Evolutionary conservation across 352 stramenopile genomes (phyloP).

Genomic region (Phytophthora crassamura): DNA sequence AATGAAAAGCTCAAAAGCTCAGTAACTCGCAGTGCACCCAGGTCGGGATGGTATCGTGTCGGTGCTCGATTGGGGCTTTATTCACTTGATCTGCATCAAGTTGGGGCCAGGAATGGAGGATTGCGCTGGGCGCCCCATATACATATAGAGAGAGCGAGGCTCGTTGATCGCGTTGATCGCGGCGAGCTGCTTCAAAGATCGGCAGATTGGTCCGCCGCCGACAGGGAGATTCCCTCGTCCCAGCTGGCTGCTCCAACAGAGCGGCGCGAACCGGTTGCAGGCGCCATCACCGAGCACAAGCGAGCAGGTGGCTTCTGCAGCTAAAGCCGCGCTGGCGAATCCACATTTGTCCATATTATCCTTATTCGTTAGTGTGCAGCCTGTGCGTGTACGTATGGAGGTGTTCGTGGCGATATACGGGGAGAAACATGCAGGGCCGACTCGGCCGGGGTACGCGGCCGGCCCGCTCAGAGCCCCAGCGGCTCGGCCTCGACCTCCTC

Average conservation of each 20-base stretch:
- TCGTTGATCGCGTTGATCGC: slow-evolving; percentile 11
- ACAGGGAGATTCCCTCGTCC: slow-evolving; percentile 17
- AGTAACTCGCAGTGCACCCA: too few species aligned
- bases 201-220: slow-evolving; percentile 19
- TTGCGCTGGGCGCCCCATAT: not conserved
- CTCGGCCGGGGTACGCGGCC: not conserved
- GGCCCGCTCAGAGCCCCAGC: slow-evolving; percentile 25
- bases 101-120: slow-evolving; percentile 1
- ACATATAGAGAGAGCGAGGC: slow-evolving; percentile 5
- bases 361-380: slow-evolving; percentile 25
- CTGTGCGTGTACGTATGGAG: slow-evolving; percentile 12
- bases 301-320: too few species aligned
- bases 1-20: too few species aligned
- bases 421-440: slow-evolving; percentile 22
- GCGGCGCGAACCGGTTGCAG: slow-evolving; percentile 21
- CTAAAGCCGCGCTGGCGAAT: not conserved
- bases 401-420: slow-evolving; percentile 21
- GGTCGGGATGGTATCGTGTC: not conserved
- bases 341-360: slow-evolving; percentile 38
- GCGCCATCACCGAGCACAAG: not conserved
- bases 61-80: slow-evolving; percentile 11
- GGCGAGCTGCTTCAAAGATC: slow-evolving; percentile 20
- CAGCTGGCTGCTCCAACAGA: slow-evolving; percentile 15
- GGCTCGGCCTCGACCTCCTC: slow-evolving; percentile 40
- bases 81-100: slow-evolving; percentile 23